Conservation (phyloP, 2,329 filamentous ascomycete species). For the Penicillium sp. region DNA sequence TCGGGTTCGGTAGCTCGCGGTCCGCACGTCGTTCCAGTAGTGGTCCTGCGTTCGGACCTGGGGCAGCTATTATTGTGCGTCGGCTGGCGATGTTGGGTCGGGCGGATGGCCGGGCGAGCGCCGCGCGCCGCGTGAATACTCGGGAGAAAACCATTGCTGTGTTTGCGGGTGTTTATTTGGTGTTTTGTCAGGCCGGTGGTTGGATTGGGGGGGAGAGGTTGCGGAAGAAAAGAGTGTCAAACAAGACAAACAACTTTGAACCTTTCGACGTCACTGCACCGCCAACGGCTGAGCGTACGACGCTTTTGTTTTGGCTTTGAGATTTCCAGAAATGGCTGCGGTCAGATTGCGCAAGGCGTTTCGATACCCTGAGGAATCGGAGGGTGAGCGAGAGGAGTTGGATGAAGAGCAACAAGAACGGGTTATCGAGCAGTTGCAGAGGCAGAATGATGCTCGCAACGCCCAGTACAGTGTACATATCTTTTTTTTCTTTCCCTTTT, state of each 20-base stretch:
- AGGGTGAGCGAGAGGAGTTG: slow-evolving; percentile 60
- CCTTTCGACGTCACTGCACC: slow-evolving; percentile 6
- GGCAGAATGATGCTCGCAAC: slow-evolving; percentile 41
- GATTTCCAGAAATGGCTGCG: slow-evolving; percentile 42
- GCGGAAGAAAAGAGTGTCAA: slow-evolving; percentile 20
- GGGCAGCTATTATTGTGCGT: slow-evolving; percentile 52
- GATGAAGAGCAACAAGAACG: slow-evolving; percentile 66
- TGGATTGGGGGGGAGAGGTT: slow-evolving; percentile 9
- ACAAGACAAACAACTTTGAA: slow-evolving; percentile 27
- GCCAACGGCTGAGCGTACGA: not conserved
- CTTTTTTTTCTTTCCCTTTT: not conserved
- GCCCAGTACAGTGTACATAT: slow-evolving; percentile 41
- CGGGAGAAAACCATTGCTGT: slow-evolving; percentile 15
- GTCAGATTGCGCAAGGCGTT: slow-evolving; percentile 75
- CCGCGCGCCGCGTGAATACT: slow-evolving; percentile 15
- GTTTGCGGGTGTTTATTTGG: not conserved
- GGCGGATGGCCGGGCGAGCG: slow-evolving; percentile 13
- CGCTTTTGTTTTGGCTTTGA: slow-evolving; percentile 5
- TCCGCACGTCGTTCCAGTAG: slow-evolving; percentile 54
- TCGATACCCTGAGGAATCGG: slow-evolving; percentile 66
- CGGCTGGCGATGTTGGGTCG: slow-evolving; percentile 23
- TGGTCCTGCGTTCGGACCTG: slow-evolving; percentile 51
- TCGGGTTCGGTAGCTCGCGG: slow-evolving; percentile 51
- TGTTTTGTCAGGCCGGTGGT: not conserved
- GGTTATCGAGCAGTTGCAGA: slow-evolving; percentile 39